Evolutionary conservation across 495 filamentous ascomycete genomes (phyloP).

Genomic region (Hyaloscypha variabilis): DNA sequence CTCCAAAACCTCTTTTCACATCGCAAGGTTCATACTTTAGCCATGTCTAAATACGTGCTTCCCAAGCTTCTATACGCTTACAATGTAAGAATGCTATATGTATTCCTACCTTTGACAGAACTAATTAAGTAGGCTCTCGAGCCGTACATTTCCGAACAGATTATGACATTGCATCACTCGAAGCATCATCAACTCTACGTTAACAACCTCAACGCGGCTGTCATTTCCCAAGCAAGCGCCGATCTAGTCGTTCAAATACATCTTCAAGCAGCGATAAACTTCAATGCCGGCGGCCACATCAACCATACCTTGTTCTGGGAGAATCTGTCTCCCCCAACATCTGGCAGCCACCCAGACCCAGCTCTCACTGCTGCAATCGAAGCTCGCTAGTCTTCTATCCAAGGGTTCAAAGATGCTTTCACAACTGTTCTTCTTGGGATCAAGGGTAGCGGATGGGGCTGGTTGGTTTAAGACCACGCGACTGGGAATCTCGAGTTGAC

Average conservation of each 20-base stretch:
- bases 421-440: conserved; percentile 84
- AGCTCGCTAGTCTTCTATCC: conserved; percentile 60
- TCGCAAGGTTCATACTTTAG: too few species aligned
- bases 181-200: conserved; percentile 78
- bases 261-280: conserved; percentile 78
- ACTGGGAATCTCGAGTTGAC: conserved; percentile 76
- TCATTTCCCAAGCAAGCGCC: conserved; percentile 41
- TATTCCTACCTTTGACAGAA: conserved; percentile 15
- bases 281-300: conserved; percentile 91
- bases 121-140: conserved; percentile 64
- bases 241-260: conserved; percentile 32
- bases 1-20: too few species aligned
- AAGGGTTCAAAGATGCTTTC: conserved; percentile 77
- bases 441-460: conserved; percentile 95
- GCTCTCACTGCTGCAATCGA: conserved; percentile 13
- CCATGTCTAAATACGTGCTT: background rate
- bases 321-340: conserved; percentile 66
- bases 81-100: conserved; percentile 38
- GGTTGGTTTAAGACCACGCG: conserved; percentile 91
- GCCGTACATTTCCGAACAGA: conserved; percentile 86
- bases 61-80: conserved; percentile 44
- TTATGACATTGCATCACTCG: conserved; percentile 87
- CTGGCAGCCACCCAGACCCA: conserved; percentile 4
- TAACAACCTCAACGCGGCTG: conserved; percentile 66
- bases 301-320: conserved; percentile 99